Conservation (phyloP, 257 asterid species). For the Gentiana macrophylla region DNA sequence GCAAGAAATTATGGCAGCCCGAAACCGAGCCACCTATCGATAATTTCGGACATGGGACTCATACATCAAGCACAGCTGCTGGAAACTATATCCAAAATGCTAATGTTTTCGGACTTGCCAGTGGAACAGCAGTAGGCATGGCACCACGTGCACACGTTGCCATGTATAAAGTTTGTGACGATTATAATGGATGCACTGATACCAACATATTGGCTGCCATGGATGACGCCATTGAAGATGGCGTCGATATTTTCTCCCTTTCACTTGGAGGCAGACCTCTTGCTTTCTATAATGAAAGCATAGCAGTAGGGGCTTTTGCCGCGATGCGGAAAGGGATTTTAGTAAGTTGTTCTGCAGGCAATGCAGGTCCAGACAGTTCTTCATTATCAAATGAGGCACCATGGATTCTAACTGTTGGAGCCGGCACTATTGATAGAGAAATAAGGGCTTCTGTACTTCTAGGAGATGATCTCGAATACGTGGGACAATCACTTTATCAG, state of each 20-base stretch:
- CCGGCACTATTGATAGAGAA: not conserved
- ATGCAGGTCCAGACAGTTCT: not conserved
- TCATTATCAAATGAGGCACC: constrained; percentile 2
- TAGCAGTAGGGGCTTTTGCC: not conserved
- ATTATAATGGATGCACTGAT: not conserved
- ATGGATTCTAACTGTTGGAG: not conserved
- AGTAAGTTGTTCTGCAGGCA: constrained; percentile 1
- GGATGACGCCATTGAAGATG: not conserved
- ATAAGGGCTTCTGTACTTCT: not conserved
- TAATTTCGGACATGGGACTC: not conserved
- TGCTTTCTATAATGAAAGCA: not conserved
- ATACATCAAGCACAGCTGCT: not conserved
- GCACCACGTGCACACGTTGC: constrained; percentile 2
- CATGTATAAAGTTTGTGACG: constrained; percentile 1
- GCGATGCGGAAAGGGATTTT: not conserved
- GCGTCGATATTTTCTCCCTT: not conserved
- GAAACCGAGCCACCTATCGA: not conserved
- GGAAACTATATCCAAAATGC: constrained; percentile 5
- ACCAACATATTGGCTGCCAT: not conserved
- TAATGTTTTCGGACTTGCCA: constrained; percentile 11
- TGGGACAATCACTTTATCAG: not conserved
- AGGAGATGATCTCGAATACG: not conserved
- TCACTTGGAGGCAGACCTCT: not conserved
- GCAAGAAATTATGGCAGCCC: not conserved
- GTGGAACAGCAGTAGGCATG: constrained; percentile 3